A percentile compares a stretch with the other conserved stretches of the same genome.
Conservation (phyloP, 192 early-diverging fungal species). For the Coemansia sp. region DNA sequence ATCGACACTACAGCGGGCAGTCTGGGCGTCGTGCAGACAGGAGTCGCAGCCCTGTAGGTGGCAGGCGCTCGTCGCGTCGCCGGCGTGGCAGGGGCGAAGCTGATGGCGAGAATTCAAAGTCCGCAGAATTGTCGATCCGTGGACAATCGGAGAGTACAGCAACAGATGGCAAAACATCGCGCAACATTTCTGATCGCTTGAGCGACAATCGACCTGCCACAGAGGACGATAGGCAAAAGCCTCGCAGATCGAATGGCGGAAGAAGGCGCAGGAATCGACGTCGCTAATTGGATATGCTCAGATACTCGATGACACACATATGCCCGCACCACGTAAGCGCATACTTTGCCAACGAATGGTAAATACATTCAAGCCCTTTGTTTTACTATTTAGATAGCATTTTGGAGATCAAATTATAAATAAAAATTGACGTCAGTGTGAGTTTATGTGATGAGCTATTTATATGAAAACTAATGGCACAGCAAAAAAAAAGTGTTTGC, state of each 20-base stretch:
- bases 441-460: no score
- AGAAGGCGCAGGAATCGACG: constrained; percentile 23
- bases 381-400: no score
- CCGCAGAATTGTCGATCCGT: constrained; percentile 22
- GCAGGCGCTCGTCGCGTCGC: constrained; percentile 7
- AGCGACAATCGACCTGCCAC: constrained; percentile 22
- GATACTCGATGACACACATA: no score
- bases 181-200: constrained; percentile 34
- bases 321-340: no score
- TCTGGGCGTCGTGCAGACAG: constrained; percentile 4
- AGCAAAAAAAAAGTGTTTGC: no score
- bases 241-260: constrained; percentile 4
- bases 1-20: neutral
- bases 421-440: no score
- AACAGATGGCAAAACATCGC: constrained; percentile 10
- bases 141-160: constrained; percentile 14
- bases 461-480: no score
- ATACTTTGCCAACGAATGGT: no score
- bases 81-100: constrained; percentile 1
- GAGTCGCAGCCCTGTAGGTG: constrained; percentile 29
- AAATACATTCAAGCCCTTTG: no score
- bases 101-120: constrained; percentile 4
- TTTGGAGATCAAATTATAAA: no score
- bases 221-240: constrained; percentile 1
- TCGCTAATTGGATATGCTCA: constrained; percentile 4